Evolutionary conservation across 257 asterid genomes (phyloP).

Genomic region (Misopates orontium): DNA sequence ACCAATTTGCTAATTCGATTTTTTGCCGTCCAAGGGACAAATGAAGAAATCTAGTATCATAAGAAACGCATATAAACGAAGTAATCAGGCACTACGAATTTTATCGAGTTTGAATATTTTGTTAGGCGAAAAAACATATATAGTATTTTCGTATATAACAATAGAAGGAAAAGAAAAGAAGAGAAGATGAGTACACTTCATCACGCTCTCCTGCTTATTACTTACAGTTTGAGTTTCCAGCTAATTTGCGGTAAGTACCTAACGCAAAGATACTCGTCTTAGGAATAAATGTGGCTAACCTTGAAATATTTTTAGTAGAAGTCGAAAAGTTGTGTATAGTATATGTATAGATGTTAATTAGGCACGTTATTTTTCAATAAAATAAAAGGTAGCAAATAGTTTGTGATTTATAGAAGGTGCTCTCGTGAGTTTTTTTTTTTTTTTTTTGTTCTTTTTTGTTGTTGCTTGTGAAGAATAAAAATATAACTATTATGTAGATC

Average conservation of each 20-base stretch:
- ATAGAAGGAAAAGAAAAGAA: background rate
- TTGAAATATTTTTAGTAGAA: background rate
- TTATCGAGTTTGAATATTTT: no score
- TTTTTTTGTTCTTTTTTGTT: no score
- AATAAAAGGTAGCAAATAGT: no score
- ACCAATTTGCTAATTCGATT: background rate
- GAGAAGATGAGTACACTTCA: conserved; percentile 20
- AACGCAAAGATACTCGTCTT: background rate
- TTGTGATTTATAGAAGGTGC: no score
- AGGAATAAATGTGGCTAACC: background rate
- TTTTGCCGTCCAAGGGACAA: background rate
- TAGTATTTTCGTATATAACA: background rate
- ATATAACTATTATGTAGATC: no score
- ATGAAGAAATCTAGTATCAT: background rate
- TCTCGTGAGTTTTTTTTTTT: no score
- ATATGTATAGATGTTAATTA: no score
- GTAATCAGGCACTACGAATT: no score
- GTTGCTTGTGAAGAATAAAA: no score
- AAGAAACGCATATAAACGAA: background rate
- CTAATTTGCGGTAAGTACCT: conserved; percentile 34
- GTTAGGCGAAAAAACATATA: no score
- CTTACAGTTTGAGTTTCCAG: conserved; percentile 19
- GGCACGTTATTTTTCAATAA: no score
- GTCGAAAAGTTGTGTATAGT: background rate
- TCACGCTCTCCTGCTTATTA: conserved; percentile 20